These are phyloP conservation scores for Termitomyces sp. DNA, from an alignment of 768 basidiomycete genomes.

Conservation along the genomic window DNA sequence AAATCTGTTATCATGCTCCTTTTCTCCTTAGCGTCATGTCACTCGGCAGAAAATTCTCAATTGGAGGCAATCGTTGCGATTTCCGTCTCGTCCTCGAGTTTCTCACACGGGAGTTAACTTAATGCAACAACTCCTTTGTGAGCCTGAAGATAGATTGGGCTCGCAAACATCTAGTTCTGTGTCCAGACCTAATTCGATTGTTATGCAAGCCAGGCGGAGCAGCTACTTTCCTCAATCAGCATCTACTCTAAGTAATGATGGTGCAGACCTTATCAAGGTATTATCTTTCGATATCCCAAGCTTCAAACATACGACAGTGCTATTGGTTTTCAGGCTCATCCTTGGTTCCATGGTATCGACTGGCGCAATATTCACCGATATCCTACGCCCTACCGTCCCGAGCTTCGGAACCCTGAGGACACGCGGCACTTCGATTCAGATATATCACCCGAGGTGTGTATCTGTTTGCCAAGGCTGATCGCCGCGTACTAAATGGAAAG, in stretches of 20 bases:
- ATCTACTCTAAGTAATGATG: constrained; percentile 59
- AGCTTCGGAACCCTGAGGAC: constrained; percentile 77
- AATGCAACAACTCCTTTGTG: constrained; percentile 88
- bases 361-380: constrained; percentile 84
- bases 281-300: constrained; percentile 2
- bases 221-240: constrained; percentile 56
- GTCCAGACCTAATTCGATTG: constrained; percentile 73
- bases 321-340: constrained; percentile 55
- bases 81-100: constrained; percentile 78
- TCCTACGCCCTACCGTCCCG: constrained; percentile 86
- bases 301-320: neutral
- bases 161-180: constrained; percentile 66
- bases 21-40: constrained; percentile 67
- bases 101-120: constrained; percentile 86
- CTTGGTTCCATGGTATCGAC: constrained; percentile 90
- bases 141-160: constrained; percentile 92
- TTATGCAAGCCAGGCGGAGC: constrained; percentile 71
- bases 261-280: constrained; percentile 90
- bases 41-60: constrained; percentile 97
- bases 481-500: constrained; percentile 19
- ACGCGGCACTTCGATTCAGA: constrained; percentile 95
- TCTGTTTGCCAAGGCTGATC: constrained; percentile 4
- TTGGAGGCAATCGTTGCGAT: constrained; percentile 87
- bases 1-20: constrained; percentile 14
- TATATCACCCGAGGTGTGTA: constrained; percentile 81